A percentile compares a stretch with the other conserved stretches of the same genome.
These are phyloP conservation scores for Myxozyma vanderwaltii DNA, from an alignment of 805 yeast species.

Conservation along the genomic window DNA sequence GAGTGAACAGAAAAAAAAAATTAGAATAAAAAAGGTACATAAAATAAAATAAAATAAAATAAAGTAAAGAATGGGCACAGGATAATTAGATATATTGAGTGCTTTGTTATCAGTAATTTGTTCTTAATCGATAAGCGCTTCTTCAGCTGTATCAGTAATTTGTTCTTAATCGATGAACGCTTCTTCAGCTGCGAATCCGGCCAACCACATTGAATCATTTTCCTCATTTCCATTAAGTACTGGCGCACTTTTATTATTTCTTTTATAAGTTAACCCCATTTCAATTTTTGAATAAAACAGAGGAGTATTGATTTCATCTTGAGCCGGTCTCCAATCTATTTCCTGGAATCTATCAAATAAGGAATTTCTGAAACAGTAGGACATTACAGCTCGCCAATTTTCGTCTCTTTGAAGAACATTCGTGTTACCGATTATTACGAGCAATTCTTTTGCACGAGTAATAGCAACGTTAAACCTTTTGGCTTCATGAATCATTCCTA, in stretches of 20 bases:
- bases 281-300: conserved; percentile 24
- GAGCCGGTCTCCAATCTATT: conserved; percentile 19
- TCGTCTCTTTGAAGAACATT: conserved; percentile 24
- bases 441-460: conserved; percentile 50
- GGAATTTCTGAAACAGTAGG: conserved; percentile 24
- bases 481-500: conserved; percentile 32
- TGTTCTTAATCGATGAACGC: conserved; percentile 7
- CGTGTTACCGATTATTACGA: conserved; percentile 51
- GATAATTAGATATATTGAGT: no score
- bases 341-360: conserved; percentile 13
- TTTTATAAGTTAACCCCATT: conserved; percentile 9
- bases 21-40: no score
- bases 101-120: not conserved
- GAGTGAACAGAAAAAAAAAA: no score
- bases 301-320: conserved; percentile 27
- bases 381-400: conserved; percentile 29
- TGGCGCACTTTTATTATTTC: not conserved
- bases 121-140: no score
- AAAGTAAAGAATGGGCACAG: no score
- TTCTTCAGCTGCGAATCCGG: conserved; percentile 27
- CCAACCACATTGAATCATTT: conserved; percentile 33
- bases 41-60: not conserved
- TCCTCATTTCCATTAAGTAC: conserved; percentile 3
- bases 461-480: conserved; percentile 50
- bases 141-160: not conserved